Conservation (phyloP, 495 filamentous ascomycete genomes). For the Hypoxylon intermedium region DNA sequence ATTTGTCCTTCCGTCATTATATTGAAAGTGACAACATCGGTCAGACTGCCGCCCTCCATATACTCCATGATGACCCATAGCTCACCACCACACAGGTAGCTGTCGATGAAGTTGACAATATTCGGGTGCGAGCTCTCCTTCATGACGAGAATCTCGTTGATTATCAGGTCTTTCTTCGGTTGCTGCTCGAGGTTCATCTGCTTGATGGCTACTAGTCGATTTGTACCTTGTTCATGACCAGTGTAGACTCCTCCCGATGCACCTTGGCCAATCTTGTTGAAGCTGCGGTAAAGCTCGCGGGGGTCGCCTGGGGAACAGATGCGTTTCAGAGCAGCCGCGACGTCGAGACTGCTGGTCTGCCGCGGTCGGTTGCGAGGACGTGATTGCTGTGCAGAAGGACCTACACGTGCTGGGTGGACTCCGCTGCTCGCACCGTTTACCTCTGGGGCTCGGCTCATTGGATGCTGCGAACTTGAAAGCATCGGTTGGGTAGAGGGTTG, state of each 20-base stretch:
- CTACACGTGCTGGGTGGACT: constrained; percentile 47
- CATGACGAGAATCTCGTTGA: constrained; percentile 99
- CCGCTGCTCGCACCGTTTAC: constrained; percentile 63
- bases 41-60: constrained; percentile 97
- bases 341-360: constrained; percentile 77
- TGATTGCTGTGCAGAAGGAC: constrained; percentile 59
- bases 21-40: constrained; percentile 98
- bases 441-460: constrained; percentile 59
- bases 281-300: constrained; percentile 79
- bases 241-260: constrained; percentile 96
- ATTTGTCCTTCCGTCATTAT: constrained; percentile 98
- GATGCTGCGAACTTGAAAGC: constrained; percentile 64
- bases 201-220: constrained; percentile 94
- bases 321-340: constrained; percentile 78
- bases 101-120: constrained; percentile 99
- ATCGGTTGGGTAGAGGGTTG: constrained; percentile 55
- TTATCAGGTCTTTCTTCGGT: constrained; percentile 98
- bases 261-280: constrained; percentile 97
- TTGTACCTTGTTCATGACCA: constrained; percentile 82
- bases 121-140: constrained; percentile 98
- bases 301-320: constrained; percentile 93
- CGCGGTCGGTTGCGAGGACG: constrained; percentile 78
- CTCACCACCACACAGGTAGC: constrained; percentile 85
- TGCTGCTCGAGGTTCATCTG: constrained; percentile 99
- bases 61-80: constrained; percentile 99